Conservation (phyloP, 345 rosid genomes). For the Hibiscus trionum region DNA sequence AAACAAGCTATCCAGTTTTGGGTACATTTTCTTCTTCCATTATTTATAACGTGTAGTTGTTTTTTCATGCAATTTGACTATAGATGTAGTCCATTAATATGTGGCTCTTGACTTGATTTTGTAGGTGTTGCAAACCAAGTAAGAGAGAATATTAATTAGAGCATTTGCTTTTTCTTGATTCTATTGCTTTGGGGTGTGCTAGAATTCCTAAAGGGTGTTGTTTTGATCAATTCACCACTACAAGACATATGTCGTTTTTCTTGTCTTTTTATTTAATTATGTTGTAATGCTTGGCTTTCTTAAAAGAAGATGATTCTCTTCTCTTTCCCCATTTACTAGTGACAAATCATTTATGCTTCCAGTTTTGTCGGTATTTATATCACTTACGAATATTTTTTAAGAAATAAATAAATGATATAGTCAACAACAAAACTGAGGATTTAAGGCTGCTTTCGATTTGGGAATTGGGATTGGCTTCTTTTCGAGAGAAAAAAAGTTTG, state of each 20-base stretch:
- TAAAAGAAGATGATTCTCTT: slow-evolving; percentile 54
- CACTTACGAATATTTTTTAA: too few relatives aligned
- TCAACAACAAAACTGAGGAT: too few relatives aligned
- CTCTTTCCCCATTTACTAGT: not conserved
- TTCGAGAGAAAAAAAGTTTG: too few relatives aligned
- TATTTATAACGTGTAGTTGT: too few relatives aligned
- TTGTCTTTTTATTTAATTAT: slow-evolving; percentile 18
- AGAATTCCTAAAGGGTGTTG: not conserved
- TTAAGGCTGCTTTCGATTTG: too few relatives aligned
- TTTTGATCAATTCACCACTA: not conserved
- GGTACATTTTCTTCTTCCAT: slow-evolving; percentile 1
- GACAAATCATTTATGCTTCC: too few relatives aligned
- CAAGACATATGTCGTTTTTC: not conserved
- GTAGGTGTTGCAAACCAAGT: slow-evolving; percentile 8
- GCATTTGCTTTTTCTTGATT: not conserved
- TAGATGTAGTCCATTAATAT: not conserved
- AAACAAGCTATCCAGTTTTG: not conserved
- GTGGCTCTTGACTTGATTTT: not conserved
- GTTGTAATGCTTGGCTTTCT: slow-evolving; percentile 60
- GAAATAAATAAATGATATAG: too few relatives aligned
- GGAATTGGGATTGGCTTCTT: too few relatives aligned
- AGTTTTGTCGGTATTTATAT: too few relatives aligned
- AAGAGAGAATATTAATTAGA: not conserved
- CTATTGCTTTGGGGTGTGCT: not conserved
- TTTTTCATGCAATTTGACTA: too few relatives aligned